These are phyloP conservation scores for Auriculariales sp. DNA, from an alignment of 768 basidiomycete genomes.

Conservation along the genomic window DNA sequence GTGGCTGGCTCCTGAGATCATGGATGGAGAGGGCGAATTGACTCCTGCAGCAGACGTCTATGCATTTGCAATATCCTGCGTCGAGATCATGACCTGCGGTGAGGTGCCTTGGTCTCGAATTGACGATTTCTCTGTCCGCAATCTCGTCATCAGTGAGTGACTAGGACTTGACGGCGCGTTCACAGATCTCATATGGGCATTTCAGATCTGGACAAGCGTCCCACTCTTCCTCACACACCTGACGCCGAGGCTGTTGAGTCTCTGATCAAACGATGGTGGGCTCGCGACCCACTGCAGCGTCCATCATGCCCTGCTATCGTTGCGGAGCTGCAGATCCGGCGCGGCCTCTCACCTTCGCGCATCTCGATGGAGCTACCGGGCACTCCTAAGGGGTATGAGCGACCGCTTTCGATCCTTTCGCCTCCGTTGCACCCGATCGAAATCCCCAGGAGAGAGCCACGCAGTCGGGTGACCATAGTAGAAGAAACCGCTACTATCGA, in stretches of 20 bases:
- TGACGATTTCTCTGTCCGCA: neutral
- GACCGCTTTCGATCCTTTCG: neutral
- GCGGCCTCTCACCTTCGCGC: neutral
- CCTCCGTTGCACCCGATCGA: neutral
- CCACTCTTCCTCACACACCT: neutral
- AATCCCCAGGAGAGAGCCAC: neutral
- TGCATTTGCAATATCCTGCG: conserved; percentile 29
- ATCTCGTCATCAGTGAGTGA: neutral
- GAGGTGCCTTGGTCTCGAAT: neutral
- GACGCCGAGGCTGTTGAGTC: neutral
- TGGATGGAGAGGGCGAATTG: conserved; percentile 29
- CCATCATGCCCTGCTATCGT: neutral
- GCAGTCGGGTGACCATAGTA: neutral
- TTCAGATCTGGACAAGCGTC: neutral
- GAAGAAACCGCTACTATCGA: neutral
- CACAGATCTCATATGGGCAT: neutral
- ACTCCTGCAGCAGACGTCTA: conserved; percentile 53
- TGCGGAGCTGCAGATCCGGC: neutral
- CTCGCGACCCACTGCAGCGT: neutral
- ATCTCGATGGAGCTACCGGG: neutral
- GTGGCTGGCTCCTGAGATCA: conserved; percentile 61
- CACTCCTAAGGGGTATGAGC: neutral
- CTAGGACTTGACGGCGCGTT: neutral
- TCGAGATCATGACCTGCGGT: neutral
- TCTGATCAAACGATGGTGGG: neutral